Base-by-base conservation (phyloP, 1,284 basidiomycete genomes). In the Polyporus tsugae region DNA sequence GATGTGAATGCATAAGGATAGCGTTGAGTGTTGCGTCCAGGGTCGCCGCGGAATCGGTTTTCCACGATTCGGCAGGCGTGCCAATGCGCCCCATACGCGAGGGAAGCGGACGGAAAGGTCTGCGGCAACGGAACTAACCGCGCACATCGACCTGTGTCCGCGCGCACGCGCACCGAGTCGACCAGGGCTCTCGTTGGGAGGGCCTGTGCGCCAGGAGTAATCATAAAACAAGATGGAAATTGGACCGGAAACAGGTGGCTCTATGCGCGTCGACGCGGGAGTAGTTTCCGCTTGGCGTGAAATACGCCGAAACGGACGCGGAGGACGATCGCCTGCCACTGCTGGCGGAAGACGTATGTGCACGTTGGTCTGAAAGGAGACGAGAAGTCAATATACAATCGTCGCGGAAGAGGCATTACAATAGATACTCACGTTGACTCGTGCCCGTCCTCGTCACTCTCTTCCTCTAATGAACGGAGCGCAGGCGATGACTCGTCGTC, bases 301-400 rank as follows among this genome's bases (percentile, higher is more conserved):
- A 90, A 90, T 60, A 90, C 78, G 68, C 82, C 80, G 73, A 91
- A 89, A 49, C 86, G 82, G 52, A 90, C 72, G 70, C 86, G 79
- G 35, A 90, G 82, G 0, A 81, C 75, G 35, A 89, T 70, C 9
- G 88, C 86, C 71, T 88, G 86, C 89, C 89, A 90, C 64, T 89
- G 86, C 29, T 86, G 80, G 70, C 82, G 81, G 53, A 90, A 77
- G 49, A 78, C 79, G 75, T 89, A 81, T 13, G 80, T 78, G 77
- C 89, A 90, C 46, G 86, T 86, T n/a, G 89, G 89, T 70, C 80
- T 85, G 66, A 68, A 49, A 41, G 38, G n/a, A 46, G 66, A 60
- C 58, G 19, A 60, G 38, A 39, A 60, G 38, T 60, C 58, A 60
- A 41, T 41, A 41, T 29, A 60, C 38, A 38, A 39, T 25, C 58